Evolutionary conservation across 2,329 filamentous ascomycete genomes (phyloP), one percentile per base, ranked within the genome.

Genomic region (Pseudonectria foliicola): DNA sequence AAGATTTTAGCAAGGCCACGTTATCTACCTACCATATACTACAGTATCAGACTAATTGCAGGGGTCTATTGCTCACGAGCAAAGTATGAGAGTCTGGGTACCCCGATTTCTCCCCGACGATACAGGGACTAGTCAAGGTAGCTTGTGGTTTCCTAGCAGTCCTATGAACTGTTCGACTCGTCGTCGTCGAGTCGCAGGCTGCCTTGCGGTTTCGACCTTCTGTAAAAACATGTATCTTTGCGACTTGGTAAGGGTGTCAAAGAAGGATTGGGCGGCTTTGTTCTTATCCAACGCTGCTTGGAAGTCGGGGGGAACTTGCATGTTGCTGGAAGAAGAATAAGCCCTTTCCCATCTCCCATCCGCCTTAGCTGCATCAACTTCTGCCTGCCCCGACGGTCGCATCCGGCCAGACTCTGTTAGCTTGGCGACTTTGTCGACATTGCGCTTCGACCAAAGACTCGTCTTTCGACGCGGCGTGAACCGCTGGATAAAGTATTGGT

Each of bases 311-410:
- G 74, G 71, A 3, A 70, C 61, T 12, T 58, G 50, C 3, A 70
- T 69, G 11, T 53, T 61, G 32, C 67, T 67, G 4, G 67, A 57
- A 0, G 70, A 67, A 4, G 66, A 65, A 43, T 80, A 80, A 2
- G 76, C 75, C 16, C 62, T 60, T 2, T 68, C 70, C 75, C 75
- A 80, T 1, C 75, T 59, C 1, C 77, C 76, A 45, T 80, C 73
- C 0, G 56, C 60, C 52, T 70, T 73, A 0, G 75, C 76, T 1
- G 67, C 63, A 6, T 76, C 68, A 3, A 80, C 62, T 27, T 70
- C 70, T 1, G 56, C 62, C 27, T 66, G 47, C 0, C 75, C 75
- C 0, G 67, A 53, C 0, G 61, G 58, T 0, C 57, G 56, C 67
- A 80, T 76, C 2, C 66, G 62, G 0, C 67, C 70, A 7, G 66